A percentile compares a stretch with the other conserved stretches of the same genome.
These are phyloP conservation scores for Aspergillus sp. DNA, from an alignment of 2,329 filamentous ascomycete species.

Conservation along the genomic window DNA sequence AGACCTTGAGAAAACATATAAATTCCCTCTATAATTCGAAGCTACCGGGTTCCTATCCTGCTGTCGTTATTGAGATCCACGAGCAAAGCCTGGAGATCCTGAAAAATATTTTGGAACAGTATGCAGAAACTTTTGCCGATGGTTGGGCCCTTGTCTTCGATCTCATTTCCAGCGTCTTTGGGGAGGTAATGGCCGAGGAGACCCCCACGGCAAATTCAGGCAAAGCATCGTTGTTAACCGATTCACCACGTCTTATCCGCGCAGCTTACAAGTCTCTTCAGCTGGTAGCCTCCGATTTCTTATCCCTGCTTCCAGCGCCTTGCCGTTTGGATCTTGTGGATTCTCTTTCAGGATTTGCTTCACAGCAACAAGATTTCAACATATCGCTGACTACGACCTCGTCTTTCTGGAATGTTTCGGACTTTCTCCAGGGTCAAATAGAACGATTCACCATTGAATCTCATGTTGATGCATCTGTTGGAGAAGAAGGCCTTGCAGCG, in stretches of 20 bases:
- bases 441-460: slow-evolving; percentile 34
- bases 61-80: slow-evolving; percentile 71
- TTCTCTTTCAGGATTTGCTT: slow-evolving; percentile 81
- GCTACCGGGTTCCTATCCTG: slow-evolving; percentile 51
- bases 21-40: slow-evolving; percentile 51
- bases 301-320: slow-evolving; percentile 62
- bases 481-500: slow-evolving; percentile 50
- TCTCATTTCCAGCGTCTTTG: slow-evolving; percentile 76
- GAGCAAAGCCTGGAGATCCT: slow-evolving; percentile 71
- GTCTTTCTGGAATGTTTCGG: slow-evolving; percentile 92
- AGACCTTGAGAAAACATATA: slow-evolving; percentile 58
- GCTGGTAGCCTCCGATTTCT: slow-evolving; percentile 89
- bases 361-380: slow-evolving; percentile 85
- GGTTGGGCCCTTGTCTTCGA: slow-evolving; percentile 85
- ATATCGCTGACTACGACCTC: slow-evolving; percentile 92
- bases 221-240: slow-evolving; percentile 21
- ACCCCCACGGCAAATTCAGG: slow-evolving; percentile 12
- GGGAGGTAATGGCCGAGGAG: slow-evolving; percentile 37
- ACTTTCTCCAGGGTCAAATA: slow-evolving; percentile 60
- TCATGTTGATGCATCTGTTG: slow-evolving; percentile 41
- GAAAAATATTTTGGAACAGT: slow-evolving; percentile 77
- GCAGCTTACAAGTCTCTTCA: slow-evolving; percentile 85
- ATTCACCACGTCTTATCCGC: slow-evolving; percentile 68
- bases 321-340: slow-evolving; percentile 76
- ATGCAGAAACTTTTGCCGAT: slow-evolving; percentile 71